Conservation (phyloP, 306 rosid species). For the Fragaria ananassa region DNA sequence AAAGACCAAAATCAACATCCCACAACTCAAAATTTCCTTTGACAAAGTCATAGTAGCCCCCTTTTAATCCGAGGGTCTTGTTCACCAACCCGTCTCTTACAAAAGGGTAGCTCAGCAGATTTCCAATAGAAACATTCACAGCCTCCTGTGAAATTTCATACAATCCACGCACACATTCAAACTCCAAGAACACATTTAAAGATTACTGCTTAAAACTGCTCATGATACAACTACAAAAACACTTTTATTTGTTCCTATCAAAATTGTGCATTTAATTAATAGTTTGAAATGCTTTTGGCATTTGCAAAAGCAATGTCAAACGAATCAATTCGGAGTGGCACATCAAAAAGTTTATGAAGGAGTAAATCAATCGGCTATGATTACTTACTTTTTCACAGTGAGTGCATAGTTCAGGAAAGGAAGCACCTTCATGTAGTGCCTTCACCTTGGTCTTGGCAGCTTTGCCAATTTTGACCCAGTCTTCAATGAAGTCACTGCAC, state of each 20-base stretch:
- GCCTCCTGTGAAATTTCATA: conserved; percentile 64
- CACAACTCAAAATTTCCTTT: conserved; percentile 87
- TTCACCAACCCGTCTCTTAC: conserved; percentile 90
- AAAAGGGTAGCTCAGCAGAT: conserved; percentile 87
- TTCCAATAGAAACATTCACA: conserved; percentile 76
- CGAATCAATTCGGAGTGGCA: neutral
- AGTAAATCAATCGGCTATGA: neutral
- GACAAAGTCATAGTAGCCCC: conserved; percentile 86
- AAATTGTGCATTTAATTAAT: neutral
- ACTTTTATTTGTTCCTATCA: neutral
- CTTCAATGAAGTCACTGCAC: conserved; percentile 82
- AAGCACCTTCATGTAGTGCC: conserved; percentile 29
- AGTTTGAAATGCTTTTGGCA: neutral
- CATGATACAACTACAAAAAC: neutral
- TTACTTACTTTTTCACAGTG: conserved; percentile 72
- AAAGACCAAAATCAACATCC: conserved; percentile 76
- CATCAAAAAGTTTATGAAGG: too few species aligned
- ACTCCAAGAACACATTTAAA: too few species aligned
- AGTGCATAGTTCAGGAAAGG: conserved; percentile 51
- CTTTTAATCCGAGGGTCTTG: conserved; percentile 70
- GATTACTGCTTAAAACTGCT: neutral
- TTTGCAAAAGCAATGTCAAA: neutral
- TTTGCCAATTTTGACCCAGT: conserved; percentile 71
- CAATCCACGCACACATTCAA: neutral
- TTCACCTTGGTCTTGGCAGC: conserved; percentile 83